Evolutionary conservation across 1,139 yeast genomes (phyloP), one percentile per base, ranked within the genome.

Genomic region (Wickerhamiella infanticola): DNA sequence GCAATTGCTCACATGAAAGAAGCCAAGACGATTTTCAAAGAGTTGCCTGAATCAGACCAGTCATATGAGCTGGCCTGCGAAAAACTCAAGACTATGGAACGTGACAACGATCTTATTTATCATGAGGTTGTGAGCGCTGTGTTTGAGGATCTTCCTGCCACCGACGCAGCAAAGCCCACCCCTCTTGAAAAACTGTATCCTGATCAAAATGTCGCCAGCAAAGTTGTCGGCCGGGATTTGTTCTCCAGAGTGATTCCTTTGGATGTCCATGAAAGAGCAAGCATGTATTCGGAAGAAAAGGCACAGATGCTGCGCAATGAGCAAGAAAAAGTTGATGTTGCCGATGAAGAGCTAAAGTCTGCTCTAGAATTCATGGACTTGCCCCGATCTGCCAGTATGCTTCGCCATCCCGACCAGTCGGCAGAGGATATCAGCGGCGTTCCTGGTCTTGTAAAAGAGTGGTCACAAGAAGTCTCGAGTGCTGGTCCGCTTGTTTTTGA

Each of bases 41-140:
- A 41, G 11, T 29, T 44, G 25, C 55, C 53, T 13, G 48, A 43
- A 11, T 43, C 47, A 5, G 25, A 39, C 36, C 26, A 18, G 9
- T 33, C 27, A 31, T 9, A 36, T 5, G 46, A 45, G 41, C 41
- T 40, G 29, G 35, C 45, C 13, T 23, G 36, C 25, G 67, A 69
- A 39, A 73, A 74, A 43, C 58, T 76, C 40, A 25, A n/a, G 8
- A 70, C 72, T 7, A 60, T 82, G 51, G 77, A 72, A 35, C 84
- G 82, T 55, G 97, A 90, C 58, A 90, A 90, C 58, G 96, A 90
- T 58, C 79, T 78, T 57, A 84, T 90, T 41, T 90, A 83, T 57
- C 94, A 90, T 60, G 88, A 81, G 27, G 59, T 71, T 2, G 67
- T 88, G 11, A 70, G 75, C 13, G 66, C 68, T 33, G 73, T 72